phyloP scores from a whole-genome alignment of 75 land plant species.

The Chamaecyparis obtusa region DNA sequence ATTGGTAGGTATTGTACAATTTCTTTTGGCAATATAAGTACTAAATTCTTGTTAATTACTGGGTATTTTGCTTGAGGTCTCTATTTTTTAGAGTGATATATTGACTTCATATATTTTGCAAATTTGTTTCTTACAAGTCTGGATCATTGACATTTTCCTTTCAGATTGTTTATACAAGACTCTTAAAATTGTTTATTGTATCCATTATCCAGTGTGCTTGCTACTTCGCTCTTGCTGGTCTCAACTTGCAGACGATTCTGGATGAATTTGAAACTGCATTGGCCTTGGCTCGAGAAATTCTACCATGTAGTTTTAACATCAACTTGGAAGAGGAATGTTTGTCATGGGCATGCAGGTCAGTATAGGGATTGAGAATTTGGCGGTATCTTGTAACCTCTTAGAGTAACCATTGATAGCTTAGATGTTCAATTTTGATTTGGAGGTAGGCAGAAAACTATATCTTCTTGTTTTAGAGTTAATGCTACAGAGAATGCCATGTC shows the following conservation, averaged over 20 bases:
- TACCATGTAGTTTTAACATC: constrained; percentile 38
- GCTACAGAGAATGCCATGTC: not conserved
- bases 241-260: constrained; percentile 28
- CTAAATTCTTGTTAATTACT: not conserved
- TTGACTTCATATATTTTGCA: not conserved
- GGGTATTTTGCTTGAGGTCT: not conserved
- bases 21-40: not conserved
- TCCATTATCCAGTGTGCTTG: constrained; percentile 29
- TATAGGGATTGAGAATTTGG: not conserved
- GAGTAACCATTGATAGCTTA: not conserved
- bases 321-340: constrained; percentile 29
- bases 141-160: not conserved
- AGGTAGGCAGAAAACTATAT: not conserved
- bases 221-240: constrained; percentile 37
- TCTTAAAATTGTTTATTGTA: not conserved
- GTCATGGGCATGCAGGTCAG: constrained; percentile 36
- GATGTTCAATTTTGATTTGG: too few species aligned
- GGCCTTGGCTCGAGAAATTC: constrained; percentile 31
- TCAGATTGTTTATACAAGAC: not conserved
- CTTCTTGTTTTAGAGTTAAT: not conserved
- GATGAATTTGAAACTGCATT: constrained; percentile 30
- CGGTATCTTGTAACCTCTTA: not conserved
- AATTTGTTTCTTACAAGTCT: not conserved
- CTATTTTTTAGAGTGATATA: not conserved
- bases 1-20: constrained; percentile 21